These are phyloP conservation scores for Hexamita inflata DNA, from an alignment of 208 protist species.

Conservation along the genomic window DNA sequence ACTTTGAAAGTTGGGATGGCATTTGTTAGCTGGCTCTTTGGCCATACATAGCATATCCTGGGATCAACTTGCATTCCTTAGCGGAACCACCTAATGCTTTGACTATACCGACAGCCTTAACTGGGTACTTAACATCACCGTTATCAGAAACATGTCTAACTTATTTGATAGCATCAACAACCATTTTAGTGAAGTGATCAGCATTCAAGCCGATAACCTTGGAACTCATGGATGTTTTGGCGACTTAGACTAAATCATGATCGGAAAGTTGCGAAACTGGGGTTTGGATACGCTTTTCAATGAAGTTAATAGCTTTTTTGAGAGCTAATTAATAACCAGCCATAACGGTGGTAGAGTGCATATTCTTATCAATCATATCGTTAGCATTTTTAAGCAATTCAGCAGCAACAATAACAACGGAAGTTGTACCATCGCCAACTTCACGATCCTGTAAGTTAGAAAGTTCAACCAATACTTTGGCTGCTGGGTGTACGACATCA, in stretches of 20 bases:
- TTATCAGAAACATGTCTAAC: conserved; percentile 12
- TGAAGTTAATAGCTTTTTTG: conserved; percentile 76
- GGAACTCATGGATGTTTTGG: conserved; percentile 93
- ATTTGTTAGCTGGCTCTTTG: conserved; percentile 73
- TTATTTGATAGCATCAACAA: conserved; percentile 60
- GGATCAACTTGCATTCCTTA: conserved; percentile 60
- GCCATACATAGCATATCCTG: conserved; percentile 71
- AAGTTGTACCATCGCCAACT: conserved; percentile 95
- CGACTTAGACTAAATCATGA: conserved; percentile 84
- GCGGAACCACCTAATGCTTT: conserved; percentile 84
- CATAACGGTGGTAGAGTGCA: conserved; percentile 97
- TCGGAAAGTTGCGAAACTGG: conserved; percentile 57
- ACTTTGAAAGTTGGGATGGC: conserved; percentile 73
- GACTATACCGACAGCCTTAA: conserved; percentile 87
- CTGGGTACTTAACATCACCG: conserved; percentile 68
- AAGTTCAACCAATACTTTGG: conserved; percentile 87
- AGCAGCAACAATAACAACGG: conserved; percentile 94
- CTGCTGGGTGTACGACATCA: conserved; percentile 75
- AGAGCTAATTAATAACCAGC: conserved; percentile 85
- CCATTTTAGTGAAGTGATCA: conserved; percentile 89
- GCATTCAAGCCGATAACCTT: conserved; percentile 78
- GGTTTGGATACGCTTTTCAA: conserved; percentile 55
- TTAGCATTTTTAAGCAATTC: conserved; percentile 89
- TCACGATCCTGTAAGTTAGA: conserved; percentile 94
- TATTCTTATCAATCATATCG: conserved; percentile 73